Evolutionary conservation across 2,329 filamentous ascomycete genomes (phyloP).

Genomic region (Alternaria longipes): DNA sequence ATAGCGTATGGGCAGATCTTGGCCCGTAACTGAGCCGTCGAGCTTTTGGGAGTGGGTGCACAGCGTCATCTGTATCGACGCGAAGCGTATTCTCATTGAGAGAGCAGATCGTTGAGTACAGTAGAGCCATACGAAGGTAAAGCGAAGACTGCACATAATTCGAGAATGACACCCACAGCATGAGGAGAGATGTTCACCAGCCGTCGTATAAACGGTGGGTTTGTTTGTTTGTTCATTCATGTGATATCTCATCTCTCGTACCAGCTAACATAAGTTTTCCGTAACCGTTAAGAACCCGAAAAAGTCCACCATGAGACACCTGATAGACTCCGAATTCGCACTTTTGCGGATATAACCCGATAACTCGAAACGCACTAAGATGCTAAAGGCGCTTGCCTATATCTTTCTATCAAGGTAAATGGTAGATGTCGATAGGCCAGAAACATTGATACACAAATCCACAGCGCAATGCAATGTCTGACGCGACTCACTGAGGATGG

Average conservation of each 20-base stretch:
- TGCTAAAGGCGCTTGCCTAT: constrained; percentile 36
- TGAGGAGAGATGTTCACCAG: background rate
- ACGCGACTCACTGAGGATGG: constrained; percentile 23
- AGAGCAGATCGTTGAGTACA: background rate
- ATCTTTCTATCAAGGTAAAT: constrained; percentile 44
- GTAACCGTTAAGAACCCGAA: constrained; percentile 29
- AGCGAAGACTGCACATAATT: background rate
- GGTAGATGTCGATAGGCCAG: constrained; percentile 40
- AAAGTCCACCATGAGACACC: constrained; percentile 42
- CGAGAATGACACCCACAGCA: background rate
- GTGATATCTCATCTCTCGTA: constrained; percentile 28
- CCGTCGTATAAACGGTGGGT: constrained; percentile 6
- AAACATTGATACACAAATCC: constrained; percentile 33
- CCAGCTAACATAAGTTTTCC: constrained; percentile 35
- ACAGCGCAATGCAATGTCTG: constrained; percentile 35
- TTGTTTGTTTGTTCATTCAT: constrained; percentile 19
- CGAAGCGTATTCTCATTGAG: background rate
- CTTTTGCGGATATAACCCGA: constrained; percentile 41
- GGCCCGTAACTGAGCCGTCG: no score
- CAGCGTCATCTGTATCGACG: no score
- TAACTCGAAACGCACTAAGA: constrained; percentile 41
- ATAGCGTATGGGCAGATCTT: no score
- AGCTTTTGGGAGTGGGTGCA: no score
- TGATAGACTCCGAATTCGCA: constrained; percentile 42
- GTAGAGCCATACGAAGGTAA: no score